These are phyloP conservation scores for Grosmannia clavigera DNA, from an alignment of 2,329 filamentous ascomycete genomes.

Conservation along the genomic window DNA sequence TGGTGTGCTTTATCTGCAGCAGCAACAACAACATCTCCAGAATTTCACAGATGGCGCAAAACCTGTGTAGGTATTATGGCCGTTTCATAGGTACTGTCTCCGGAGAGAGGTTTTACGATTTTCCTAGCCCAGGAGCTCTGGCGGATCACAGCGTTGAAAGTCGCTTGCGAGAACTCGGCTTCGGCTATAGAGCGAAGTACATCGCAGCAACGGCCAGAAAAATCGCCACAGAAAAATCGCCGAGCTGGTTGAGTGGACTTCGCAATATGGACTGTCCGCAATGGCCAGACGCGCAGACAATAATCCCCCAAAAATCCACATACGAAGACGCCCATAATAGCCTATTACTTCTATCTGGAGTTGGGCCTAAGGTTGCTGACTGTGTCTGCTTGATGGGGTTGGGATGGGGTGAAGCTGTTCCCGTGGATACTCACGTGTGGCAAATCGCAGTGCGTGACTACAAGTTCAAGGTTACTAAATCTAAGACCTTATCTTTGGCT, in stretches of 20 bases:
- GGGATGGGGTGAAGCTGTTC: conserved; percentile 89
- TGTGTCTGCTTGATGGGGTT: conserved; percentile 95
- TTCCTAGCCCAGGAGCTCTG: conserved; percentile 34
- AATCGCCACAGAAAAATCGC: conserved; percentile 52
- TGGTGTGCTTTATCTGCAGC: conserved; percentile 93
- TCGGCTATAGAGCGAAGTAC: conserved; percentile 91
- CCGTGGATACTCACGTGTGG: conserved; percentile 97
- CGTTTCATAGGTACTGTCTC: conserved; percentile 59
- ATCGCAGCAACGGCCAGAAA: conserved; percentile 75
- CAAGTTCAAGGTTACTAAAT: conserved; percentile 58
- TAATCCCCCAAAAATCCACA: not conserved
- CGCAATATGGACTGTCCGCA: conserved; percentile 63
- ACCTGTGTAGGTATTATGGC: conserved; percentile 79
- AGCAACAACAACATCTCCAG: conserved; percentile 96
- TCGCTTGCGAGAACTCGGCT: conserved; percentile 70
- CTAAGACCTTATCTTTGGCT: conserved; percentile 70
- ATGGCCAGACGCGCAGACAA: conserved; percentile 20
- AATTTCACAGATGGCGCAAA: conserved; percentile 93
- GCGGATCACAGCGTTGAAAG: conserved; percentile 63
- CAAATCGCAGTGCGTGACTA: conserved; percentile 96
- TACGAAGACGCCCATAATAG: conserved; percentile 73
- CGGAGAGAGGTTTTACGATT: conserved; percentile 32
- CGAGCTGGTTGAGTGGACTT: conserved; percentile 64
- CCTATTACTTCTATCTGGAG: conserved; percentile 68
- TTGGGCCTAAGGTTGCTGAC: conserved; percentile 93